Base-by-base conservation (phyloP, 208 protist species). In the Acanthamoeba sp. region DNA sequence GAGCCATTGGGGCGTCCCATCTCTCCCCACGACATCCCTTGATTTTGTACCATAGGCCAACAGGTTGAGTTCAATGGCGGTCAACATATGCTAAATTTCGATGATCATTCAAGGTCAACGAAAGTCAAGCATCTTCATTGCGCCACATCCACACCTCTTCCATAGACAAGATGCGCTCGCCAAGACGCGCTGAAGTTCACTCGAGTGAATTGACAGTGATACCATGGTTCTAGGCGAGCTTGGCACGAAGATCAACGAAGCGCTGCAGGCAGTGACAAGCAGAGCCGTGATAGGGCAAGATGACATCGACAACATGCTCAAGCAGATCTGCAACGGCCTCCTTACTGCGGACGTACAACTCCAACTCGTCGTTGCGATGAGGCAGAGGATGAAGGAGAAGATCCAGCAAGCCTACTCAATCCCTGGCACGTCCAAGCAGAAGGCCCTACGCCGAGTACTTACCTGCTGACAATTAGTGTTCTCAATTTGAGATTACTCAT, bases 301-400 rank as follows among this genome's bases (percentile, higher is more conserved):
- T 16, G 98, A 98, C 24, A 96, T 99, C 42, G 98, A 99, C 96
- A 96, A 98, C 52, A 95, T 99, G 76, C 95, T 99, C 29, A 99
- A 99, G 59, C 98, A 99, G 22, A 98, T 99, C 57, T 97, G 97
- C 55, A 97, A 97, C 55, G 99, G 99, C 20, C 96, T 99, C 14
- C 96, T 99, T 45, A 96, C 98, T 95, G 97, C 99, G 0, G 99
- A 99, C 96, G 99, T 99, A n/a, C 99, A 99, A 87, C 95, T 99
- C 27, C 95, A 95, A 27, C 96, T 99, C 12, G 98, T 99, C 10
- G 98, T 98, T 87, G 95, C 98, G 66, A 95, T 99, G 57, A 97
- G 98, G 73, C 96, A 99, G n/a, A 98, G 96, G 87, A 97, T 99
- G 52, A 99, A 98, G 96, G 99, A 59, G 96, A 98, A 42, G 97